A percentile compares a stretch with the other conserved stretches of the same genome.
Evolutionary conservation across 75 land plant genomes (phyloP).

Genomic region (Gnetum montanum): DNA sequence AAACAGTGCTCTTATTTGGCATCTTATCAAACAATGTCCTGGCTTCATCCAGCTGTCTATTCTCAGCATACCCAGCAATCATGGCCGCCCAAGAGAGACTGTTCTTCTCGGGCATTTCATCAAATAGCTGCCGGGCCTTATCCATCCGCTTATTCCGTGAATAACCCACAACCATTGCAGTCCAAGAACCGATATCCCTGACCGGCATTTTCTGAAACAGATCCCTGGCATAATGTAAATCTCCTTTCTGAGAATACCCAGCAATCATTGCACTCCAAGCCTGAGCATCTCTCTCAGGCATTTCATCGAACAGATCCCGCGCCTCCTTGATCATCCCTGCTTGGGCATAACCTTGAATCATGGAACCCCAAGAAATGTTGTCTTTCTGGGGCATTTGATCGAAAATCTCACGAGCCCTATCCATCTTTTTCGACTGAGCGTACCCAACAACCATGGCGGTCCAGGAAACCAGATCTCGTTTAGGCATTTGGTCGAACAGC

Average conservation of each 20-base stretch:
- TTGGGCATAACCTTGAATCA: constrained; percentile 6
- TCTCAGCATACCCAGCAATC: constrained; percentile 15
- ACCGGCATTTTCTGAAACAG: constrained; percentile 14
- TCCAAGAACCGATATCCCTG: constrained; percentile 8
- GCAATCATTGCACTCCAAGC: constrained; percentile 1
- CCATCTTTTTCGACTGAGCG: too few relatives aligned
- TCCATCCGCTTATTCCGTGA: neutral
- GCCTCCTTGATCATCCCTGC: neutral
- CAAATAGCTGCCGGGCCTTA: constrained; percentile 14
- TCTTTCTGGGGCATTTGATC: constrained; percentile 3
- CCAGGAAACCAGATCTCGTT: neutral
- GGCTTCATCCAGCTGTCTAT: constrained; percentile 1
- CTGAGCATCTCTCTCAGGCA: neutral
- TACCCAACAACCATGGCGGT: too few relatives aligned
- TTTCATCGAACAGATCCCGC: neutral
- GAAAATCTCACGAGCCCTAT: neutral
- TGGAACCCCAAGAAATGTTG: constrained; percentile 2
- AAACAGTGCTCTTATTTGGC: too few relatives aligned
- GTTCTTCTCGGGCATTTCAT: constrained; percentile 7
- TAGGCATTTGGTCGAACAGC: neutral
- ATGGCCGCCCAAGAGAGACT: constrained; percentile 21
- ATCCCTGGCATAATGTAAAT: neutral
- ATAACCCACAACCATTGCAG: too few relatives aligned
- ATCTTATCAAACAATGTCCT: neutral
- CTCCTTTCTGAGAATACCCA: constrained; percentile 1